Base-by-base conservation (phyloP, 2,329 filamentous ascomycete species). In the Penicillium sp. region DNA sequence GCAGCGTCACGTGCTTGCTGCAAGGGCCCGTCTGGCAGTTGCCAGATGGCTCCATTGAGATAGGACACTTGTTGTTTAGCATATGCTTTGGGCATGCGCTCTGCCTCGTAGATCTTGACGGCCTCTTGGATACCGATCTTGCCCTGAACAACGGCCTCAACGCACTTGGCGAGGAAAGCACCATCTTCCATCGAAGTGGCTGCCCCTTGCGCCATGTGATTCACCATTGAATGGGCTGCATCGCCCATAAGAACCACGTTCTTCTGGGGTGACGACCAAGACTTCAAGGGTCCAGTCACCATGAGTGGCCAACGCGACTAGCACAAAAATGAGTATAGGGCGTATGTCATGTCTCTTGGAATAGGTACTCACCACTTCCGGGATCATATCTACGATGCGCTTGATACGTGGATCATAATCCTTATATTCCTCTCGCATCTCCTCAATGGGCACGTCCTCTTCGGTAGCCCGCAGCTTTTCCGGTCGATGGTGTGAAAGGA, bases 151-250 rank as follows among this genome's bases (percentile, higher is more conserved):
- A 77, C 76, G 37, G 69, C 65, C 4, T 62, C 65, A 24, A 79
- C 64, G 53, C 74, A 74, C 13, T 68, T 61, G 5, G 69, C 77
- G 0, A 79, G 69, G 56, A 78, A 77, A 3, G 71, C 71, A 10
- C 75, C 77, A 64, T 79, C 76, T 64, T 79, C 76, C 73, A 79
- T 78, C 1, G 71, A 71, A 8, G 74, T 79, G n/a, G 76, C 76
- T 16, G 76, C 76, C 8, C 77, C 76, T 63, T 79, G 77, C 4
- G 76, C 76, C 72, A 78, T 76, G 58, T 78, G 72, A 55, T 78
- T 76, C 19, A 73, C 69, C 77, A 78, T 79, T 33, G 63, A 71
- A 61, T 76, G 77, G 1, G 73, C 76, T 0, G 76, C 76, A 61
- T 78, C 76, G 9, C 78, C 78, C 55, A 79, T 75, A n/a, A 80